Evolutionary conservation across 345 rosid species (phyloP), one percentile per base, ranked within the genome.

Genomic region (Carallia brachiata): DNA sequence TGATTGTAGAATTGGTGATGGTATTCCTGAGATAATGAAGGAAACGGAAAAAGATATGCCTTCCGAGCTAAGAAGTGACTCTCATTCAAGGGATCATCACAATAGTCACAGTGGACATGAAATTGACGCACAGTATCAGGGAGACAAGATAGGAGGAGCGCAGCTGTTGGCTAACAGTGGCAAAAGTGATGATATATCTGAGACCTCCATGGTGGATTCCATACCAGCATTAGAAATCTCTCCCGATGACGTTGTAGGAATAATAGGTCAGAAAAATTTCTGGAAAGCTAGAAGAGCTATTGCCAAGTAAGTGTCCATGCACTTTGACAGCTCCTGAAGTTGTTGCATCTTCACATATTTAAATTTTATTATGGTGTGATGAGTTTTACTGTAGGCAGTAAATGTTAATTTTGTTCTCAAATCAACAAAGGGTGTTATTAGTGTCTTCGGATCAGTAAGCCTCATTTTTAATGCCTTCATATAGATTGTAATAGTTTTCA

Each of bases 281-380:
- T 93, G 94, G 97, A 93, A 89, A 78, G 98, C 98, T 27, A 87
- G 98, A 80, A 87, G 77, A 80, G 86, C 86, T 9, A 91, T 93
- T 81, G 88, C 74, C 85, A 89, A 87, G 98, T 93, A 93, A 88
- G 98, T 75, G 8, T 65, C 16, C 15, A 5, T 50, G 44, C 71
- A 58, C 27, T 65, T 6, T 40, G 36, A 52, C 64, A 19, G 52
- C 7, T 59, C 61, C 66, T 39, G 44, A 32, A 28, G 18, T 52
- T 30, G 28, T 15, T 58, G 56, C 17, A 19, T 37, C 56, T 68
- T 19, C 50, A 63, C 50, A n/a, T 23, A 19, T 54, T 60, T 16
- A 54, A 23, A 54, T 44, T 59, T 58, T 67, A 19, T 23, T 36
- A 27, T 52, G 32, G 32, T 12, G 17, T 13, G 17, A 13, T 44